Evolutionary conservation across 192 early-diverging fungal genomes (phyloP).

Genomic region (Pilaira anomala): DNA sequence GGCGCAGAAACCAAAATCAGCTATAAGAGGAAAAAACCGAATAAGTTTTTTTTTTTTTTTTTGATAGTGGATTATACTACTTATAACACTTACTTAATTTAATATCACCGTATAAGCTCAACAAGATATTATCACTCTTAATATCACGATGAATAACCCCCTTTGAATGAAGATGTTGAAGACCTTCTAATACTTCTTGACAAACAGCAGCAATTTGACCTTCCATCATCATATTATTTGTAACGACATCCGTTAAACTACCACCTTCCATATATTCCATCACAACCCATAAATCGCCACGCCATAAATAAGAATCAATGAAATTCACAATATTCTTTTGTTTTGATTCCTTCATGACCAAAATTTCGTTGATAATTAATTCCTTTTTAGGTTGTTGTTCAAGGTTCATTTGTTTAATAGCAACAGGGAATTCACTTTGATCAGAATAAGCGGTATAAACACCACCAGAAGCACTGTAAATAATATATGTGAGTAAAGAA

Average conservation of each 20-base stretch:
- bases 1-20: constrained; percentile 90
- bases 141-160: constrained; percentile 84
- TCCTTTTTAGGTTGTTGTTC: constrained; percentile 90
- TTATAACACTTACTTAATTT: constrained; percentile 65
- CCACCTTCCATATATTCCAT: constrained; percentile 98
- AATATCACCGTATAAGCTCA: constrained; percentile 69
- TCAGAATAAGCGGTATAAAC: constrained; percentile 71
- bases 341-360: constrained; percentile 76
- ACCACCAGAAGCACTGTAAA: constrained; percentile 69
- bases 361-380: constrained; percentile 82
- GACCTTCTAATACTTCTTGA: constrained; percentile 66
- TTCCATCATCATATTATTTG: constrained; percentile 81
- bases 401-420: constrained; percentile 88
- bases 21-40: constrained; percentile 18
- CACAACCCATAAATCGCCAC: constrained; percentile 85
- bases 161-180: constrained; percentile 65
- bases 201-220: constrained; percentile 85
- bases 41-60: background rate
- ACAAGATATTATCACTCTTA: constrained; percentile 76
- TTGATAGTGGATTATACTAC: too few species aligned
- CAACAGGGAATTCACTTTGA: constrained; percentile 53
- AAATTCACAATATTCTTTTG: constrained; percentile 93
- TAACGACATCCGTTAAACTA: constrained; percentile 84
- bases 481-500: too few species aligned
- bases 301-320: constrained; percentile 78